phyloP scores from a whole-genome alignment of 2,329 filamentous ascomycete species.

The Pezicula carpinea region DNA sequence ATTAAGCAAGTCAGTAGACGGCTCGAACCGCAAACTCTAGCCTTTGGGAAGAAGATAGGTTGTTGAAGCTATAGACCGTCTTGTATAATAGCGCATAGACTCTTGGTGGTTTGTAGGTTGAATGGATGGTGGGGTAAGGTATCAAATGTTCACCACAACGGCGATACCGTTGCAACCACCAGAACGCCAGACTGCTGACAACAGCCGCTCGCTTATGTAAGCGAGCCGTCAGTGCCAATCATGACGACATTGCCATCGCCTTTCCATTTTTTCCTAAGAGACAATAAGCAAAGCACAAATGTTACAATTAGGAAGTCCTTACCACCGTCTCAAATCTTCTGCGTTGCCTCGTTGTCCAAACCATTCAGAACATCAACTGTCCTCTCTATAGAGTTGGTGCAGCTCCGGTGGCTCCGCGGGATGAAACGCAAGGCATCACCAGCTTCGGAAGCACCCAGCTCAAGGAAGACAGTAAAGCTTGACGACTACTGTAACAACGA shows the following conservation, averaged over 20 bases:
- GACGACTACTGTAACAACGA: conserved; percentile 20
- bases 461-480: conserved; percentile 14
- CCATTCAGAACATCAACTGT: neutral
- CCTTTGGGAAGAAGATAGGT: too few relatives aligned
- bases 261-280: neutral
- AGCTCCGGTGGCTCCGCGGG: neutral
- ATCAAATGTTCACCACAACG: too few relatives aligned
- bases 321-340: neutral
- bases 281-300: neutral
- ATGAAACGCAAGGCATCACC: conserved; percentile 16
- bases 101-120: too few relatives aligned
- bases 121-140: too few relatives aligned
- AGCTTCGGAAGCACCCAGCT: conserved; percentile 1
- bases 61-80: too few relatives aligned
- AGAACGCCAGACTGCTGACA: too few relatives aligned
- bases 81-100: too few relatives aligned
- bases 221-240: neutral
- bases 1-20: too few relatives aligned
- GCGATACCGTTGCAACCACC: too few relatives aligned
- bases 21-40: too few relatives aligned
- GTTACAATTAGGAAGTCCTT: neutral
- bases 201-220: neutral
- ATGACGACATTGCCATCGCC: neutral
- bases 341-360: neutral
- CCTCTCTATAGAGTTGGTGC: neutral